Percentiles rank a stretch among this genome's conserved stretches.
Evolutionary conservation across 1,139 yeast genomes (phyloP).

Genomic region (Candida freyschussii): DNA sequence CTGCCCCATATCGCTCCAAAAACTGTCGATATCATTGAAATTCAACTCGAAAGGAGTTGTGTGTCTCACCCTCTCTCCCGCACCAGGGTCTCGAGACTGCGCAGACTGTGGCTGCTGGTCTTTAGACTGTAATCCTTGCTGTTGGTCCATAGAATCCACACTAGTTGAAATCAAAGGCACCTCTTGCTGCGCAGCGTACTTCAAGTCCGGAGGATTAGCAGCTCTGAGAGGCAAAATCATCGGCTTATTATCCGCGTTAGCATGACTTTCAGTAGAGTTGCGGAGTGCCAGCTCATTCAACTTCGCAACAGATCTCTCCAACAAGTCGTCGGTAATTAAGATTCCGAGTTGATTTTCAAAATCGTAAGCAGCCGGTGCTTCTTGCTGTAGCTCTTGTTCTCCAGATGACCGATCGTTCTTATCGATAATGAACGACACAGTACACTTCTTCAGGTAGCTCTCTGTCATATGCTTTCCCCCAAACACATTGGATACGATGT

Average conservation of each 20-base stretch:
- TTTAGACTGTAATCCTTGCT: not conserved
- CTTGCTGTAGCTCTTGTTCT: slow-evolving; percentile 7
- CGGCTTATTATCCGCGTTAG: slow-evolving; percentile 3
- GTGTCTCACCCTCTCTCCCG: slow-evolving; percentile 9
- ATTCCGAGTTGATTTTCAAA: slow-evolving; percentile 21
- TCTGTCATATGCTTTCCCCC: slow-evolving; percentile 29
- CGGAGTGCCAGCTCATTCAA: slow-evolving; percentile 13
- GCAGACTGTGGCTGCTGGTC: not conserved
- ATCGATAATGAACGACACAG: slow-evolving; percentile 26
- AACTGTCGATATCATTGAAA: slow-evolving; percentile 18
- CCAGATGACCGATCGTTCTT: slow-evolving; percentile 6
- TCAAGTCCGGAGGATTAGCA: slow-evolving; percentile 3
- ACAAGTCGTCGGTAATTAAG: slow-evolving; percentile 11
- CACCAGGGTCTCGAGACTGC: not conserved
- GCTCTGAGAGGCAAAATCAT: slow-evolving; percentile 3
- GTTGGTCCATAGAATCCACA: too few relatives aligned
- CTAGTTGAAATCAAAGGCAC: too few relatives aligned
- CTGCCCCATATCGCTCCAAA: slow-evolving; percentile 26
- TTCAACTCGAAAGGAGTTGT: slow-evolving; percentile 18
- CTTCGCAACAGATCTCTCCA: slow-evolving; percentile 14
- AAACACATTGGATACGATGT: slow-evolving; percentile 28
- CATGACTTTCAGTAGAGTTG: too few relatives aligned
- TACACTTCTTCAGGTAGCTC: slow-evolving; percentile 25
- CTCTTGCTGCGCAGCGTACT: too few relatives aligned
- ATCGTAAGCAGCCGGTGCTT: slow-evolving; percentile 10